Evolutionary conservation across 2,329 filamentous ascomycete genomes (phyloP), one percentile per base, ranked within the genome.

Genomic region (Sclerotinia trifoliorum): DNA sequence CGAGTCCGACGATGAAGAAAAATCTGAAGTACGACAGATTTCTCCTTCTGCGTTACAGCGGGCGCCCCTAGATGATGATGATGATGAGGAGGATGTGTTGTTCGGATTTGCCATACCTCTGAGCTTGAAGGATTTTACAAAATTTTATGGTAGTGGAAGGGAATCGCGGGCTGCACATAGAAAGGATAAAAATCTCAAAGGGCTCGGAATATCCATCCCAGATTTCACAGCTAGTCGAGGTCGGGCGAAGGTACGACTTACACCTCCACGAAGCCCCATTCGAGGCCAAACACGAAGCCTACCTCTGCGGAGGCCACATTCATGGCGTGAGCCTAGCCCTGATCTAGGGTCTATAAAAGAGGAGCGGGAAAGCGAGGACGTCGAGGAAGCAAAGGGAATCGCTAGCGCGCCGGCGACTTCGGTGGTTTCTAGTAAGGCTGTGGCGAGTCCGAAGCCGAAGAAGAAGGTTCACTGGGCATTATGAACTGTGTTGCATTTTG

Each of bases 381-480:
- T 70, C 26, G 57, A 70, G 63, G 58, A 68, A 69, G 26, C 42
- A 32, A 69, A 68, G 49, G 65, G 69, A n/a, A 68, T 68, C 2
- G 49, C 54, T 44, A 74, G 72, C 52, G 73, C 70, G 32, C 72
- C 72, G 46, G 62, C 71, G 7, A 72, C 35, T 39, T 49, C 67
- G 48, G 60, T 55, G 64, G 68, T 65, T 26, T 17, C 24, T 15
- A 66, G 67, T 19, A 58, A 68, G 60, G 55, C 52, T 32, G 65
- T 65, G 42, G 67, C 61, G 61, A 73, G 68, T 49, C 54, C 65
- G 61, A 76, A 73, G 65, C 56, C 67, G 54, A 77, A 76, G 73
- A 77, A 77, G 73, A 73, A 70, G 58, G 75, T 77, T 56, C 75
- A 77, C 69, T 77, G 75, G 75, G 74, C 73, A 10, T 35, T 73